Evolutionary conservation across 2,329 filamentous ascomycete species (phyloP), one percentile per base, ranked within the genome.

Genomic region (Penicillium sp.): DNA sequence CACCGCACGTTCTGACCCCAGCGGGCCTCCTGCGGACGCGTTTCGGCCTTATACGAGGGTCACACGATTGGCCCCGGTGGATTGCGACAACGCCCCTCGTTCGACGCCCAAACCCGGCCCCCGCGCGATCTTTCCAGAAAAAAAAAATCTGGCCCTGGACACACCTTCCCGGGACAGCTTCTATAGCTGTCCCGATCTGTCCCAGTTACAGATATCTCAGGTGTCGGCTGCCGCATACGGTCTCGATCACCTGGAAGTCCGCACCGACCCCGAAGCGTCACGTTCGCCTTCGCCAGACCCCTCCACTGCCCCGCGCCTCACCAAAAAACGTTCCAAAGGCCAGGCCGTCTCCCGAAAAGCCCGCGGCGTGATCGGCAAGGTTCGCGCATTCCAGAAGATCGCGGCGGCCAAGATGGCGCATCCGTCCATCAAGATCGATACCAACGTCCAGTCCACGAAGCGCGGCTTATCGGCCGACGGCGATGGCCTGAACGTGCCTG

Each of bases 181-280:
- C 62, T 67, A 73, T 67, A 76, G 76, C 75, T 78, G 76, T 74
- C 75, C 75, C 68, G 75, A 78, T 71, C 71, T 78, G 64, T 76
- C 74, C 45, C 69, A 71, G 58, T 68, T 77, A 64, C 73, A 64
- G 67, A 68, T 65, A 61, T 65, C 65, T 60, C 65, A 54, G 58
- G 63, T 63, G 58, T 64, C 64, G 4, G 54, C 59, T 34, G 56
- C 57, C 39, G 67, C 69, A 56, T 63, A 66, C 70, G 62, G 57
- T 54, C 61, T 66, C 54, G 71, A 71, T 53, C 63, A 62, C 4
- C 50, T 53, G 54, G 66, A 71, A 55, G 49, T 67, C 57, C 67
- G 63, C 55, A 74, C 73, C 49, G 69, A 69, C 54, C 73, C 72
- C 45, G 70, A 69, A 54, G 65, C 64, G 28, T 73, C 71, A 58